Evolutionary conservation across 73 alveolate species (phyloP).

Genomic region (Symbiodinium natans): DNA sequence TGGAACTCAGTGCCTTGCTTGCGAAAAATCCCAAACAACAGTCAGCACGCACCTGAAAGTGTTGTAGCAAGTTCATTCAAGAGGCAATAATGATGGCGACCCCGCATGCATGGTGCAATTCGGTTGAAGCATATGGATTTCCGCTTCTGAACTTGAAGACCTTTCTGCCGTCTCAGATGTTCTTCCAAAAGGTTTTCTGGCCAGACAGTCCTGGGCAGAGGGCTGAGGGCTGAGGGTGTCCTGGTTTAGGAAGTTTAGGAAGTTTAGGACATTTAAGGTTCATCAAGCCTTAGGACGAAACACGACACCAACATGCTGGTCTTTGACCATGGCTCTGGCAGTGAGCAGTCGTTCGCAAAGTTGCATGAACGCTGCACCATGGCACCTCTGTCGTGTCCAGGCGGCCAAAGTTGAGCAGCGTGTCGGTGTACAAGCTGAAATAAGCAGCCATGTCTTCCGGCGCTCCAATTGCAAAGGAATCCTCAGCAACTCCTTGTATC

Average conservation of each 20-base stretch:
- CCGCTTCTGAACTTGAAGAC: constrained; percentile 65
- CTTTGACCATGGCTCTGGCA: constrained; percentile 25
- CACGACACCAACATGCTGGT: no score
- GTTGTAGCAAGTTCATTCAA: not conserved
- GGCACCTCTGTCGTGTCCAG: constrained; percentile 44
- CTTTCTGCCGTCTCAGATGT: constrained; percentile 48
- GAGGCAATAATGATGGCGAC: constrained; percentile 53
- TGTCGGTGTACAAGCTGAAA: constrained; percentile 15
- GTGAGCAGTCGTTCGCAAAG: constrained; percentile 12
- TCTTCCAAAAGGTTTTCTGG: constrained; percentile 61
- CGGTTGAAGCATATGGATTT: constrained; percentile 77
- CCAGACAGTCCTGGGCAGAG: not conserved
- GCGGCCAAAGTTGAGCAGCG: constrained; percentile 14
- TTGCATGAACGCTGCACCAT: constrained; percentile 68
- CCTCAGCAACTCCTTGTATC: constrained; percentile 66
- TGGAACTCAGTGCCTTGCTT: constrained; percentile 23
- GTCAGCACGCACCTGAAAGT: no score
- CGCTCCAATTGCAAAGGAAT: constrained; percentile 32
- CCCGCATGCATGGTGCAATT: constrained; percentile 73
- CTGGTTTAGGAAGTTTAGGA: no score
- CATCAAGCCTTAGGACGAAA: no score
- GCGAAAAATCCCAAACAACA: no score
- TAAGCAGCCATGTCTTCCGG: constrained; percentile 35
- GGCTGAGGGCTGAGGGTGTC: not conserved
- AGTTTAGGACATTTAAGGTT: no score